phyloP scores from a whole-genome alignment of 768 basidiomycete genomes.

The Chalciporus sphaerocephalus region DNA sequence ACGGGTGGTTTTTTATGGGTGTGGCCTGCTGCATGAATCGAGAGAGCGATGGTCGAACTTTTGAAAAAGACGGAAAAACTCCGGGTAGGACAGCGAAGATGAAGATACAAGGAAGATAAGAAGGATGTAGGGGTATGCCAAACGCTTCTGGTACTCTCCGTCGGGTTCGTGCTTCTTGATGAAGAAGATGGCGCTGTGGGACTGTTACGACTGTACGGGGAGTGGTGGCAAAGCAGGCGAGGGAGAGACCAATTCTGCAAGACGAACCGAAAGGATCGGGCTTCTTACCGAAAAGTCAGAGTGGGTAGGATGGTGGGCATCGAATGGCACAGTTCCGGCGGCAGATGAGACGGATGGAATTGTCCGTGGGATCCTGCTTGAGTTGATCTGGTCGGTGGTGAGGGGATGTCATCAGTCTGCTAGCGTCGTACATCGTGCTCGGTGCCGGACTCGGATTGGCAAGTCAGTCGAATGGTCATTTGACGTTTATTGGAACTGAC shows the following conservation, averaged over 20 bases:
- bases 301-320: neutral
- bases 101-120: neutral
- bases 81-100: neutral
- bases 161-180: neutral
- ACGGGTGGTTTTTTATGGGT: neutral
- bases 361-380: no score
- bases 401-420: no score
- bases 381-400: no score
- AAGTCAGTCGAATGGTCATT: neutral
- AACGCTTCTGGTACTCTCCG: neutral
- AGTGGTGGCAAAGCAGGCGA: neutral
- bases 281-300: neutral
- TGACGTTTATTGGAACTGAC: no score
- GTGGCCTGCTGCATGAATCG: neutral
- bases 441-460: neutral
- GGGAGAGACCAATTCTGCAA: neutral
- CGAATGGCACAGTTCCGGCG: neutral
- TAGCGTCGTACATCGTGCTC: neutral
- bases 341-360: neutral
- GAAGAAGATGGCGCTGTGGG: neutral
- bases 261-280: neutral
- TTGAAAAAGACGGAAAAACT: neutral
- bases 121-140: neutral
- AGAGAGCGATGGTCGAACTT: no score
- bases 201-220: neutral